Conservation (phyloP, 768 basidiomycete genomes). For the Suillus americanus region DNA sequence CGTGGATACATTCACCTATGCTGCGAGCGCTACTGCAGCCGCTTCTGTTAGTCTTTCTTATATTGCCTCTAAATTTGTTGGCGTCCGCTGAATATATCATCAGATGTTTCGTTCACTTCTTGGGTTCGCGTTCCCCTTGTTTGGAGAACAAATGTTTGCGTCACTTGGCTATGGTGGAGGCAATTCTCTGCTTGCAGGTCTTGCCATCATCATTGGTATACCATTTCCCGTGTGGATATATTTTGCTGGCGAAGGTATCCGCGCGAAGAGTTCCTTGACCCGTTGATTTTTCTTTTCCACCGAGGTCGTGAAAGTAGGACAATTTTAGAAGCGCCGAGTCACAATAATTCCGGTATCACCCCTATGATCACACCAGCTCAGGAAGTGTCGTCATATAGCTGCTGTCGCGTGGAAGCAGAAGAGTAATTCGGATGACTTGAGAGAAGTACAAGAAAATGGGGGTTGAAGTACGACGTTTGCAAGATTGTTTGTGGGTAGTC, state of each 20-base stretch:
- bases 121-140: conserved; percentile 67
- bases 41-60: conserved; percentile 45
- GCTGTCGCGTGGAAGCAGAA: too few relatives aligned
- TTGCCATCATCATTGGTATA: conserved; percentile 61
- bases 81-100: not conserved
- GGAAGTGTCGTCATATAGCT: too few relatives aligned
- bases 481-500: not conserved
- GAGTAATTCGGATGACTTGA: too few relatives aligned
- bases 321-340: too few relatives aligned
- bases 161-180: conserved; percentile 64
- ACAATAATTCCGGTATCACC: too few relatives aligned
- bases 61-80: not conserved
- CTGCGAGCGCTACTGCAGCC: conserved; percentile 65
- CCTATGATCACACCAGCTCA: too few relatives aligned
- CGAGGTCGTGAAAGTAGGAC: too few relatives aligned
- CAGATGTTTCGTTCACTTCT: conserved; percentile 61
- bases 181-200: conserved; percentile 63
- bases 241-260: conserved; percentile 60
- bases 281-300: conserved; percentile 5
- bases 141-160: conserved; percentile 64
- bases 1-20: conserved; percentile 68
- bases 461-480: too few relatives aligned
- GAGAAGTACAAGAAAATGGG: too few relatives aligned
- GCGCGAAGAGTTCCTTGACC: conserved; percentile 40
- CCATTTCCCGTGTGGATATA: conserved; percentile 77